phyloP scores from a whole-genome alignment of 768 basidiomycete species.

The Tubosaeta sp. region DNA sequence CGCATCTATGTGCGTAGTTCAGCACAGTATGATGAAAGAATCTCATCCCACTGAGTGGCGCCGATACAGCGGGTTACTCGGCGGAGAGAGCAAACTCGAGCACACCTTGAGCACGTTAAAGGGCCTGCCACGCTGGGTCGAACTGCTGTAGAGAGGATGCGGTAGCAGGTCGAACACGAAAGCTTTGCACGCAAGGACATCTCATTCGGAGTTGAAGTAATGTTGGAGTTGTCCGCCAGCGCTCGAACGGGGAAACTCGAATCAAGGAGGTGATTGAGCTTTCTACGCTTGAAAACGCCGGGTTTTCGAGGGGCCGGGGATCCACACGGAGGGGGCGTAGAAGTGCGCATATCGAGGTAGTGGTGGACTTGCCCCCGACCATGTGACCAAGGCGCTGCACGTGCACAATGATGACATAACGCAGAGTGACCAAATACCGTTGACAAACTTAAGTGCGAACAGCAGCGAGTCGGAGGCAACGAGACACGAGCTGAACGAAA shows the following conservation, averaged over 20 bases:
- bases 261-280: slow-evolving; percentile 17
- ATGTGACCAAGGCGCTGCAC: too few relatives aligned
- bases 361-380: too few relatives aligned
- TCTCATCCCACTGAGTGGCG: too few relatives aligned
- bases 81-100: background rate
- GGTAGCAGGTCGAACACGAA: slow-evolving; percentile 31
- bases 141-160: slow-evolving; percentile 18
- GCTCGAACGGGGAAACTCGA: slow-evolving; percentile 7
- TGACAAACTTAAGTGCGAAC: too few relatives aligned
- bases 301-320: slow-evolving; percentile 16
- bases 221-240: slow-evolving; percentile 19
- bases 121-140: slow-evolving; percentile 12
- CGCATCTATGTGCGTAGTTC: slow-evolving; percentile 25
- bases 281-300: slow-evolving; percentile 22
- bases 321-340: slow-evolving; percentile 11
- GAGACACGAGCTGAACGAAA: too few relatives aligned
- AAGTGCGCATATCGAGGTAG: slow-evolving; percentile 13
- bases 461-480: too few relatives aligned
- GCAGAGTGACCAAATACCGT: too few relatives aligned
- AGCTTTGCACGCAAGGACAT: slow-evolving; percentile 10
- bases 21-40: background rate
- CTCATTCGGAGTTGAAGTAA: background rate
- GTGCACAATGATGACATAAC: too few relatives aligned
- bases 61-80: background rate
- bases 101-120: slow-evolving; percentile 22